Evolutionary conservation across 1,284 basidiomycete species (phyloP).

Genomic region (Sporisorium sorghi): DNA sequence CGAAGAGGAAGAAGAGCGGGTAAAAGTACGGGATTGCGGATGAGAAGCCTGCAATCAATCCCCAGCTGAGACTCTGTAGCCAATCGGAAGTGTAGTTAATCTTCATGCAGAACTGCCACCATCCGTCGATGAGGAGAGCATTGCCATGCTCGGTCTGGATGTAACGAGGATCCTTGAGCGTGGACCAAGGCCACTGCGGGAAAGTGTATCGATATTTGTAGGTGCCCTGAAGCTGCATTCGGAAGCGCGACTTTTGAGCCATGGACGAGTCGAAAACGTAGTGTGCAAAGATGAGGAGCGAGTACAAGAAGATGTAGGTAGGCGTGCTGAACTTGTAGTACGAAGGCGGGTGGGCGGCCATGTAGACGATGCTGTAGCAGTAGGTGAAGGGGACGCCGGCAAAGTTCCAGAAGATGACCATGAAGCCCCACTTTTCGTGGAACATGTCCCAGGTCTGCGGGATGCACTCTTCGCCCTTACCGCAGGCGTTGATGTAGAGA

Average conservation of each 20-base stretch:
- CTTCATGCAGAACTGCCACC: conserved; percentile 79
- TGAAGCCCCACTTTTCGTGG: conserved; percentile 69
- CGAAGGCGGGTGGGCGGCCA: conserved; percentile 90
- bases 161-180: conserved; percentile 87
- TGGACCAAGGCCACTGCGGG: conserved; percentile 89
- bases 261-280: conserved; percentile 85
- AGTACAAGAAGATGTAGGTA: conserved; percentile 74
- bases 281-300: conserved; percentile 60
- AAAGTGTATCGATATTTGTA: conserved; percentile 83
- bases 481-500: conserved; percentile 94
- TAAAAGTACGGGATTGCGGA: conserved; percentile 92
- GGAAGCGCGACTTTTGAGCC: conserved; percentile 97
- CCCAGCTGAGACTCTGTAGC: conserved; percentile 77
- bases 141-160: conserved; percentile 96
- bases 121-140: conserved; percentile 83
- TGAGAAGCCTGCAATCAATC: too few species aligned
- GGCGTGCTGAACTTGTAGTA: conserved; percentile 87
- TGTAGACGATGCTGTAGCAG: conserved; percentile 90
- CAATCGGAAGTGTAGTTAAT: conserved; percentile 77
- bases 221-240: conserved; percentile 90
- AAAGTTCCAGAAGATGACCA: conserved; percentile 78
- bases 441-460: conserved; percentile 88
- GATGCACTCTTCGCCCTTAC: conserved; percentile 81
- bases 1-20: conserved; percentile 62
- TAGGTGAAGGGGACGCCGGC: conserved; percentile 81